These are phyloP conservation scores for Corchorus capsularis DNA, from an alignment of 345 rosid species.

Conservation along the genomic window DNA sequence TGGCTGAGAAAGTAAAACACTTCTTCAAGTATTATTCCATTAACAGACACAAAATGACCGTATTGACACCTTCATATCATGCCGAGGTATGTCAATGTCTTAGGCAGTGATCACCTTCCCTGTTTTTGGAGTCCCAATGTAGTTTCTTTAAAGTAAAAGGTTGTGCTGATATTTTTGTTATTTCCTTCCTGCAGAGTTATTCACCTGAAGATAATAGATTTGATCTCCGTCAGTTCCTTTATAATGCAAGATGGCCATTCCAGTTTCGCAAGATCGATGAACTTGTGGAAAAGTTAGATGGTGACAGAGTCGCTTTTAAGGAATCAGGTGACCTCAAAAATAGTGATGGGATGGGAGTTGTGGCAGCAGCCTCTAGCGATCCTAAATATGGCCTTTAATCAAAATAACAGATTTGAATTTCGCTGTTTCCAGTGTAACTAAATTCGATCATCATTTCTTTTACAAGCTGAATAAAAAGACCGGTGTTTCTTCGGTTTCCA, in stretches of 20 bases:
- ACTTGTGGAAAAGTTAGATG: constrained; percentile 62
- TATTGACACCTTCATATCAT: constrained; percentile 89
- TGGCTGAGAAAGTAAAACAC: constrained; percentile 87
- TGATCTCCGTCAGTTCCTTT: constrained; percentile 88
- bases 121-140: background rate
- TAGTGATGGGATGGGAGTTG: constrained; percentile 51
- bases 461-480: background rate
- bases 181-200: constrained; percentile 59
- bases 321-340: constrained; percentile 28
- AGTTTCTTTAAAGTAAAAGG: background rate
- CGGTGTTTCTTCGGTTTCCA: background rate
- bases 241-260: constrained; percentile 81
- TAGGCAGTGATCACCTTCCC: background rate
- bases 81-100: constrained; percentile 65
- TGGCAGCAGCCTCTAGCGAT: constrained; percentile 64
- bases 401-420: background rate
- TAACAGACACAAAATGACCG: constrained; percentile 96
- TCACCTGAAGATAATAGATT: constrained; percentile 95
- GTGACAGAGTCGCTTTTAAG: constrained; percentile 51
- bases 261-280: constrained; percentile 87
- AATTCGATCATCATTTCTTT: background rate
- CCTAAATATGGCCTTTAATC: constrained; percentile 61
- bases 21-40: constrained; percentile 95
- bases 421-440: background rate
- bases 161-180: background rate